Conservation (phyloP, 345 rosid species). For the Kernera saxatilis region DNA sequence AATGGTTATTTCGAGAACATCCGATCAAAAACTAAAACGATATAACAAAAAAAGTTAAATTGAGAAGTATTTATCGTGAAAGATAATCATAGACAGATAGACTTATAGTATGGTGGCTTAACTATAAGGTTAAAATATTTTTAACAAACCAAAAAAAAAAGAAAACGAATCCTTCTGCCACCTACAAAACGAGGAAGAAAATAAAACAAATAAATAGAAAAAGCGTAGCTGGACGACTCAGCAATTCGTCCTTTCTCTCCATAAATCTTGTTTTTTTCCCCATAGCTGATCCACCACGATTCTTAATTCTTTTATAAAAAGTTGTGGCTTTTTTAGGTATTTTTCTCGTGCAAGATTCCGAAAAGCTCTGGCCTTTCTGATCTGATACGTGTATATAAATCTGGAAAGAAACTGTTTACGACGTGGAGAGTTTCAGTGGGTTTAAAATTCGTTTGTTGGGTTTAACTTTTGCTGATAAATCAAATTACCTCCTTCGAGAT, state of each 20-base stretch:
- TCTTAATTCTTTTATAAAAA: background rate
- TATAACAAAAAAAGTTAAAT: too few relatives aligned
- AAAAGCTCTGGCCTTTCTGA: constrained; percentile 8
- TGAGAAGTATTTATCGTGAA: background rate
- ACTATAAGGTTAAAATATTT: background rate
- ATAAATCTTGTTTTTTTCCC: background rate
- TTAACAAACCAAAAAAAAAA: background rate
- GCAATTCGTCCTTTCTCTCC: background rate
- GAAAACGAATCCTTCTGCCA: background rate
- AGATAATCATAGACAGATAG: background rate
- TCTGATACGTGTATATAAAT: background rate
- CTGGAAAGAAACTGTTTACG: background rate
- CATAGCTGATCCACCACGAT: constrained; percentile 1
- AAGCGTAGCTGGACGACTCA: constrained; percentile 6
- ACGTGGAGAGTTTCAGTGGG: background rate
- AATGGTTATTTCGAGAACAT: background rate
- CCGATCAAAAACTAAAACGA: background rate
- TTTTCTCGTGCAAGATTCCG: background rate
- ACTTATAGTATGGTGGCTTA: background rate
- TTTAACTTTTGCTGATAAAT: background rate
- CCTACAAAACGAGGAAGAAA: background rate
- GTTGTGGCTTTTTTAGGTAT: background rate
- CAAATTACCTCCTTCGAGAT: background rate
- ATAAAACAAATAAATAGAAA: background rate
- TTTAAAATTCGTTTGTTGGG: background rate